phyloP scores from a whole-genome alignment of 2,329 filamentous ascomycete genomes.

The Arthrobotrys conoides region DNA sequence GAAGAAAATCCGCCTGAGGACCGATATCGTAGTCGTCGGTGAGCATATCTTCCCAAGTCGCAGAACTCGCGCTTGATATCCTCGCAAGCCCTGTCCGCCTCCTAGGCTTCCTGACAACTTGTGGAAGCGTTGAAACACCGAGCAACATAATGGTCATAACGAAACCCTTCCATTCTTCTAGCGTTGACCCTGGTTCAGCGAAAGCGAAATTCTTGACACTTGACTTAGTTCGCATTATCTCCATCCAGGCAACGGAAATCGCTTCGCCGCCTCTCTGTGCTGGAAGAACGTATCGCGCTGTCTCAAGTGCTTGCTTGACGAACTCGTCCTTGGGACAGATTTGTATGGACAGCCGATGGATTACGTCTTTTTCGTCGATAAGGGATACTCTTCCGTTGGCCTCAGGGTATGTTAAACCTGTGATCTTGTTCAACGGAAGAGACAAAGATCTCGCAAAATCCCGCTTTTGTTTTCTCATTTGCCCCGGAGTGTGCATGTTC shows the following conservation, averaged over 20 bases:
- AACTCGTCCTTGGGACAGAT: slow-evolving; percentile 63
- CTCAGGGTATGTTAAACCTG: slow-evolving; percentile 62
- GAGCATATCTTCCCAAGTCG: slow-evolving; percentile 66
- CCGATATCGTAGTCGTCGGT: slow-evolving; percentile 64
- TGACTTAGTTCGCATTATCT: slow-evolving; percentile 61
- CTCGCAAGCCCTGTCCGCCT: slow-evolving; percentile 65
- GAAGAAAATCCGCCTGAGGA: slow-evolving; percentile 67
- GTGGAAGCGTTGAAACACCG: slow-evolving; percentile 62
- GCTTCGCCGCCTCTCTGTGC: slow-evolving; percentile 62
- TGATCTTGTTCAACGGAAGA: slow-evolving; percentile 62
- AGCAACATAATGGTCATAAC: slow-evolving; percentile 64
- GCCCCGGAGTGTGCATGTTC: slow-evolving; percentile 64
- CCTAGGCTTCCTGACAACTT: slow-evolving; percentile 61
- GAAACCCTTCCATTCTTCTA: slow-evolving; percentile 64
- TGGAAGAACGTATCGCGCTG: slow-evolving; percentile 61
- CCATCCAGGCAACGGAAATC: slow-evolving; percentile 63
- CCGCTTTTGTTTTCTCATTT: slow-evolving; percentile 63
- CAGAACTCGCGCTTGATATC: slow-evolving; percentile 67
- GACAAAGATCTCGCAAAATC: slow-evolving; percentile 63
- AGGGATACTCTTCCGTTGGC: slow-evolving; percentile 63
- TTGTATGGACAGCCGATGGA: slow-evolving; percentile 63
- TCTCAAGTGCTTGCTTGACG: slow-evolving; percentile 63
- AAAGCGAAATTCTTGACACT: slow-evolving; percentile 51
- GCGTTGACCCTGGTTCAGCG: slow-evolving; percentile 53
- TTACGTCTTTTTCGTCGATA: slow-evolving; percentile 63